A percentile compares a stretch with the other conserved stretches of the same genome.
Evolutionary conservation across 1,284 basidiomycete genomes (phyloP).

Genomic region (Porodaedalea pini): DNA sequence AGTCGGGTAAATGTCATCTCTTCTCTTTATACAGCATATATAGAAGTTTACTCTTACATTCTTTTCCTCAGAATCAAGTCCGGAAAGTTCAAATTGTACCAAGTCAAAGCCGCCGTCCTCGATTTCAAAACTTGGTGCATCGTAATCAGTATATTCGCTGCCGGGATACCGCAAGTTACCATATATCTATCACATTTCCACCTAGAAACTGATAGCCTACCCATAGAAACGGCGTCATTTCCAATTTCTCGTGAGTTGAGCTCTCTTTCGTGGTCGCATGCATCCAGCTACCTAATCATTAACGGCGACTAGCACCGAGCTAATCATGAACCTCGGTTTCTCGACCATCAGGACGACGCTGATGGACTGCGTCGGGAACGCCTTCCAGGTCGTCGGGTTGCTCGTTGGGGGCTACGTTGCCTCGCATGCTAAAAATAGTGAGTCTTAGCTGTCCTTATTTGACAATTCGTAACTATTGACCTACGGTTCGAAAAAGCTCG

Average conservation of each 20-base stretch:
- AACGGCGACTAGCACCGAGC: conserved; percentile 12
- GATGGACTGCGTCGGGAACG: conserved; percentile 18
- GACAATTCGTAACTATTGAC: not conserved
- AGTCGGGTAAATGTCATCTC: conserved; percentile 7
- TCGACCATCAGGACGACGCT: conserved; percentile 14
- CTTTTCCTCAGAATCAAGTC: conserved; percentile 9
- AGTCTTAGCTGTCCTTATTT: not conserved
- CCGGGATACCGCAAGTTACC: conserved; percentile 13
- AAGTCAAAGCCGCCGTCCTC: conserved; percentile 11
- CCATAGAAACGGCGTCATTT: conserved; percentile 16
- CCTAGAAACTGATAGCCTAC: not conserved
- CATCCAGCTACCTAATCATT: not conserved
- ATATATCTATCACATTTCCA: not conserved
- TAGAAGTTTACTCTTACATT: not conserved
- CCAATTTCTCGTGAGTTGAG: conserved; percentile 17
- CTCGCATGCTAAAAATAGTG: conserved; percentile 10
- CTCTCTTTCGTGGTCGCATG: not conserved
- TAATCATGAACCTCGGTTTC: conserved; percentile 17
- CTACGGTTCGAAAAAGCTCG: not conserved
- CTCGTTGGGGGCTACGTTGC: conserved; percentile 16
- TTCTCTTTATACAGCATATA: not conserved
- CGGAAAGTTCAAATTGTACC: conserved; percentile 13
- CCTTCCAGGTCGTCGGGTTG: conserved; percentile 13
- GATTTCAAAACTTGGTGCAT: conserved; percentile 18
- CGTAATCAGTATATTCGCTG: conserved; percentile 18